These are phyloP conservation scores for Melanogaster broomeanus DNA, from an alignment of 768 basidiomycete genomes.

Conservation along the genomic window DNA sequence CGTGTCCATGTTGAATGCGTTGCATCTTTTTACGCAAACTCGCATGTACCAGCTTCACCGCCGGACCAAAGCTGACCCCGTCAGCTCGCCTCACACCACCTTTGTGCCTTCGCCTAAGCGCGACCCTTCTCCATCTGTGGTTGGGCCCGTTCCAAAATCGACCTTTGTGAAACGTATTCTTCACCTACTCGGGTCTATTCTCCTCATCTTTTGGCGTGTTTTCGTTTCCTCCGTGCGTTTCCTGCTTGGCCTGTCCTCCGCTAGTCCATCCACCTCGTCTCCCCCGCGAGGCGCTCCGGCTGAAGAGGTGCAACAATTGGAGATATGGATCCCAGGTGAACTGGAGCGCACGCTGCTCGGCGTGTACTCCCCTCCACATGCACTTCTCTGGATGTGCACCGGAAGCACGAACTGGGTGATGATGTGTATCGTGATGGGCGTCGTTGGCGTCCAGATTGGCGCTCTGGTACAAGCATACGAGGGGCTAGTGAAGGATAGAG, in stretches of 20 bases:
- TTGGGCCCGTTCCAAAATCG: conserved; percentile 44
- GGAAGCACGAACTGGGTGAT: conserved; percentile 75
- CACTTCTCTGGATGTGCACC: conserved; percentile 71
- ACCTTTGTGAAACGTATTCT: conserved; percentile 44
- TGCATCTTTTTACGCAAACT: conserved; percentile 72
- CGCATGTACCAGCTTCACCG: conserved; percentile 68
- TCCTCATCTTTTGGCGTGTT: conserved; percentile 46
- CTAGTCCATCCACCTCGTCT: conserved; percentile 37
- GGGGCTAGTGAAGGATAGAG: conserved; percentile 70
- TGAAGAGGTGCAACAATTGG: conserved; percentile 70
- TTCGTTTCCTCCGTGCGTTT: conserved; percentile 66
- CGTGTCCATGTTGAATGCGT: conserved; percentile 56
- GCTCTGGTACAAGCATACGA: conserved; percentile 45
- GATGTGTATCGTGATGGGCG: conserved; percentile 67
- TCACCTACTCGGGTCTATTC: conserved; percentile 33
- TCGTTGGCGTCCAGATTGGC: conserved; percentile 65
- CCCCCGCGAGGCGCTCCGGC: conserved; percentile 39
- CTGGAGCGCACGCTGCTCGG: conserved; percentile 69
- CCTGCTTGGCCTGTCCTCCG: conserved; percentile 59
- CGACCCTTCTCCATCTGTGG: conserved; percentile 7
- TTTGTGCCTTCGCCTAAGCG: conserved; percentile 54
- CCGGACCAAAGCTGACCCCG: conserved; percentile 52
- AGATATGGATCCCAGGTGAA: conserved; percentile 77
- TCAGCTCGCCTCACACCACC: conserved; percentile 68
- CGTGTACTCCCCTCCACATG: conserved; percentile 79